Conservation (phyloP, 768 basidiomycete species). For the Austroboletus festivus region DNA sequence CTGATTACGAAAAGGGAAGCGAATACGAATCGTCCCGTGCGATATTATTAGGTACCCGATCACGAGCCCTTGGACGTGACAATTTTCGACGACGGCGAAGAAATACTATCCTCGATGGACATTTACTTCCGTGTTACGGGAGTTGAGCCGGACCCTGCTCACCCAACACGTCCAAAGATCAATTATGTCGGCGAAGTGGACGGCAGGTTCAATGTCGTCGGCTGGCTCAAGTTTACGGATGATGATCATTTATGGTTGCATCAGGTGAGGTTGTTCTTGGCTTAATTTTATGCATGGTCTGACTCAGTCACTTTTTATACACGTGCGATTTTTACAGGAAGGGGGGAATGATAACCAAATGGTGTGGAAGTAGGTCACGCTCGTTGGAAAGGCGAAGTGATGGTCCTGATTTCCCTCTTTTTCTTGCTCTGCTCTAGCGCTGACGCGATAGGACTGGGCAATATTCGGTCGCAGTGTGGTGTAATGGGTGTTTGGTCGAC, state of each 20-base stretch:
- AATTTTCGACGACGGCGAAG: conserved; percentile 50
- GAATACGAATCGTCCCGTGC: conserved; percentile 2
- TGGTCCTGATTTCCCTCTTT: not conserved
- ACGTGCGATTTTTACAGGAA: conserved; percentile 29
- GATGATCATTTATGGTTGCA: conserved; percentile 62
- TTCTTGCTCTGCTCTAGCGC: conserved; percentile 37
- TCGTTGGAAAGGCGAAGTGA: not conserved
- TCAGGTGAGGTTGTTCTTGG: conserved; percentile 45
- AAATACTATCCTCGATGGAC: conserved; percentile 49
- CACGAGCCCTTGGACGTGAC: conserved; percentile 37
- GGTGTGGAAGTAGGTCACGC: conserved; percentile 51
- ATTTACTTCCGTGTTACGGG: conserved; percentile 44
- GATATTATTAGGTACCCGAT: conserved; percentile 23
- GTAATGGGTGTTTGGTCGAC: conserved; percentile 56
- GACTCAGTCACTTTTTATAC: not conserved
- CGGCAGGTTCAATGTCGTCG: conserved; percentile 48
- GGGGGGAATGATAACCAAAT: conserved; percentile 51
- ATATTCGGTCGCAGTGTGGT: conserved; percentile 55
- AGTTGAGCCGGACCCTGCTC: conserved; percentile 42
- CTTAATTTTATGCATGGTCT: not conserved
- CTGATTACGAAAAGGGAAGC: not conserved
- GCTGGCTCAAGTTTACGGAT: conserved; percentile 52
- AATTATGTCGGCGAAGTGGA: conserved; percentile 51
- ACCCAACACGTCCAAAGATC: conserved; percentile 52
- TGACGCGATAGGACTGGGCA: conserved; percentile 62